Percentiles rank a stretch among this genome's conserved stretches.
Evolutionary conservation across 78 protist species (phyloP).

Genomic region (Speleostelium caveatum): DNA sequence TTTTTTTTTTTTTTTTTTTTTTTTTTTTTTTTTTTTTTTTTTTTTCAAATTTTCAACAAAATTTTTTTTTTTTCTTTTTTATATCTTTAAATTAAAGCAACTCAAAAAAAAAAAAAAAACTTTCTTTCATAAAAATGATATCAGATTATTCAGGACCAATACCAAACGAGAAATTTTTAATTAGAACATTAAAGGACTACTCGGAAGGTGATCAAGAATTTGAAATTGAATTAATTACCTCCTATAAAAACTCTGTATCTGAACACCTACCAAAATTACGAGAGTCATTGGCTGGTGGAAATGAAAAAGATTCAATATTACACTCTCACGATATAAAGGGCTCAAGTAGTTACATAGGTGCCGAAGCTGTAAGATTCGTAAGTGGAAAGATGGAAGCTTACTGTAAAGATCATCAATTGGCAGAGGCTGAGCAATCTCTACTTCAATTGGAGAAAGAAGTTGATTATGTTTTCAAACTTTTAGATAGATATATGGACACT

Average conservation of each 20-base stretch:
- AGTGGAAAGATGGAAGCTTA: slow-evolving; percentile 50
- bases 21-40: not conserved
- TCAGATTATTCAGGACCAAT: slow-evolving; percentile 66
- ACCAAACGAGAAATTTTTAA: slow-evolving; percentile 41
- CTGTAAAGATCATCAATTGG: slow-evolving; percentile 35
- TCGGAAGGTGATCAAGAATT: slow-evolving; percentile 67
- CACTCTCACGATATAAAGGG: slow-evolving; percentile 77
- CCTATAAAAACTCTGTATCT: slow-evolving; percentile 37
- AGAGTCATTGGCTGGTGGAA: not conserved
- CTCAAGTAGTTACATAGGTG: slow-evolving; percentile 55
- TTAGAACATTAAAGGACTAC: slow-evolving; percentile 16
- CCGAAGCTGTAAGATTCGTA: slow-evolving; percentile 42
- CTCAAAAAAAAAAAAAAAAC: not conserved
- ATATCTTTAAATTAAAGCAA: not conserved
- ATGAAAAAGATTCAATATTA: slow-evolving; percentile 29
- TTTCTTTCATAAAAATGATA: slow-evolving; percentile 1
- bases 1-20: not conserved
- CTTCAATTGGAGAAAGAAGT: slow-evolving; percentile 37
- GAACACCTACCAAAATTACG: slow-evolving; percentile 50
- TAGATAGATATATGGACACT: slow-evolving; percentile 8
- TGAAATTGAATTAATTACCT: slow-evolving; percentile 22
- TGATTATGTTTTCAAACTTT: not conserved
- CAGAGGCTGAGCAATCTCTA: slow-evolving; percentile 8
- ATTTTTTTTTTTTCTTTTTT: not conserved
- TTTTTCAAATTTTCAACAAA: not conserved